Conservation (phyloP, 1,284 basidiomycete genomes). For the Tilletia caries region DNA sequence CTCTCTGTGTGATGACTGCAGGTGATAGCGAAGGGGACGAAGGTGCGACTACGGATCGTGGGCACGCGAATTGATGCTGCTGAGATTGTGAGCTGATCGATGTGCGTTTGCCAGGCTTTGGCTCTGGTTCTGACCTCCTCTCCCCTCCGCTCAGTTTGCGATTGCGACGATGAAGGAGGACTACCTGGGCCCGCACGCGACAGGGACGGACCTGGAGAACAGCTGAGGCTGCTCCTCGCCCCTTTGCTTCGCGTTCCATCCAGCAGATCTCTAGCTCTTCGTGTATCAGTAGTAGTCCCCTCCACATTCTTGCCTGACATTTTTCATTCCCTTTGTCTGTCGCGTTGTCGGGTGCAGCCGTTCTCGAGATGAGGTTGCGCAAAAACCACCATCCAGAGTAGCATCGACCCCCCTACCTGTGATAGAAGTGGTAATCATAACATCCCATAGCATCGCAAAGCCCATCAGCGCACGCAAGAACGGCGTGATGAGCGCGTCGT, state of each 20-base stretch:
- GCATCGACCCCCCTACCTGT: too few species aligned
- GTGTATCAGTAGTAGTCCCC: background rate
- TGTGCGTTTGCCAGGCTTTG: background rate
- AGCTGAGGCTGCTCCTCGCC: too few species aligned
- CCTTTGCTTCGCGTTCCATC: background rate
- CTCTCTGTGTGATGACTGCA: constrained; percentile 3
- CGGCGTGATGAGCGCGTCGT: too few species aligned
- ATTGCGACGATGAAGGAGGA: constrained; percentile 53
- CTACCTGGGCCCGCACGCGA: constrained; percentile 36
- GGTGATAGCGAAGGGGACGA: constrained; percentile 73
- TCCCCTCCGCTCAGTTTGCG: constrained; percentile 33
- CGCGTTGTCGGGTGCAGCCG: too few species aligned
- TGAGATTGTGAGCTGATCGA: constrained; percentile 65
- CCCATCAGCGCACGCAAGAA: too few species aligned
- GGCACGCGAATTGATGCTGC: constrained; percentile 95
- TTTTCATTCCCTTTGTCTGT: too few species aligned
- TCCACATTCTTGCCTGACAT: background rate
- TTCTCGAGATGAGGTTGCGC: too few species aligned
- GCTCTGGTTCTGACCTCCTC: background rate
- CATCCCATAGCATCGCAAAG: too few species aligned
- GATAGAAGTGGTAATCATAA: too few species aligned
- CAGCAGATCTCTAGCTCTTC: background rate
- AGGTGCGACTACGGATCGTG: constrained; percentile 89
- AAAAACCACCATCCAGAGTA: too few species aligned
- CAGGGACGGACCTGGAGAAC: background rate